These are phyloP conservation scores for Copromyces sp. DNA, from an alignment of 495 filamentous ascomycete genomes.

Conservation along the genomic window DNA sequence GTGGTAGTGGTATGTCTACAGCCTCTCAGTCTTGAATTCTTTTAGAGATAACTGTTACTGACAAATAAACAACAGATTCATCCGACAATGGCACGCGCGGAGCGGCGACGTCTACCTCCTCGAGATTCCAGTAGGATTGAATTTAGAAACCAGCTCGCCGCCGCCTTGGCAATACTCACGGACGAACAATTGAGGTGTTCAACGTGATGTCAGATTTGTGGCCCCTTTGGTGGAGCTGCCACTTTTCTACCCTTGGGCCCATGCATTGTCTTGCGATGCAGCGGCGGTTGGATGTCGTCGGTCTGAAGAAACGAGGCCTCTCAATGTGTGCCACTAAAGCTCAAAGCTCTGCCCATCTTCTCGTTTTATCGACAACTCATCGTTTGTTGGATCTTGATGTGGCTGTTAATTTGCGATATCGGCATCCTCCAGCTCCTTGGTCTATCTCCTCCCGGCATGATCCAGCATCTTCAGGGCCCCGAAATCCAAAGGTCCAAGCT, in stretches of 20 bases:
- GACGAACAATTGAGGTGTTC: background rate
- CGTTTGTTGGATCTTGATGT: background rate
- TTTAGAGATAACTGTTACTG: background rate
- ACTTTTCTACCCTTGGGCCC: background rate
- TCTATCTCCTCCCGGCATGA: background rate
- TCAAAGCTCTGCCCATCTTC: background rate
- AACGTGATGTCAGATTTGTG: background rate
- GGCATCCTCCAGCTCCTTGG: background rate
- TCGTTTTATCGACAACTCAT: background rate
- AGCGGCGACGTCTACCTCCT: slow-evolving; percentile 11
- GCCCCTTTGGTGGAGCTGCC: background rate
- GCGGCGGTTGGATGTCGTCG: background rate
- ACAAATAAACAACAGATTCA: slow-evolving; percentile 18
- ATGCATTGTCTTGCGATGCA: background rate
- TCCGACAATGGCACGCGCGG: slow-evolving; percentile 23
- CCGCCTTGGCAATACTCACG: background rate
- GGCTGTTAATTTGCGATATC: background rate
- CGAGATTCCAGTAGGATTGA: slow-evolving; percentile 20
- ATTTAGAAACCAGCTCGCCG: background rate
- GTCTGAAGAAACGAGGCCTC: background rate
- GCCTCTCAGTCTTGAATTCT: background rate
- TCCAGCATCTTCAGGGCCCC: background rate
- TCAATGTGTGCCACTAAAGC: background rate
- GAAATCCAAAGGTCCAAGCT: background rate
- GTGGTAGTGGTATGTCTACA: slow-evolving; percentile 55